Base-by-base conservation (phyloP, 2,329 filamentous ascomycete genomes). In the Colletotrichum nymphaeae region DNA sequence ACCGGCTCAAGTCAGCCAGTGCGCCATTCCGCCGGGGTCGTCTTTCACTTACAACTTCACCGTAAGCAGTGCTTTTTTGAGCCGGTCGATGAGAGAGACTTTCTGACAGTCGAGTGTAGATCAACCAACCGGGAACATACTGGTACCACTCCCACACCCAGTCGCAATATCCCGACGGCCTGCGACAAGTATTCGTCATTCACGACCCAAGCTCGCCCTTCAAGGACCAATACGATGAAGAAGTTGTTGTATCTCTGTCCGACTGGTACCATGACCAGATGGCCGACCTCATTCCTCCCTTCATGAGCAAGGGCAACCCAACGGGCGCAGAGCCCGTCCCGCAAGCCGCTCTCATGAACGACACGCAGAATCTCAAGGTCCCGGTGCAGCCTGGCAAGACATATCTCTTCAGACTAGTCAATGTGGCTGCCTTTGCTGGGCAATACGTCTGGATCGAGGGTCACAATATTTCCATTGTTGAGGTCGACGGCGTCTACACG, bases 81-180 rank as follows among this genome's bases (percentile, higher is more conserved):
- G 32, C 28, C 6, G 24, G 12, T 37, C 30, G 26, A 52, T 26
- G 19, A 16, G 14, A 5, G 28, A 22, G 4, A 8, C 8, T 55
- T 11, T 49, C 26, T 30, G 11, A 60, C 62, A 5, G 32, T 37
- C 24, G 7, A 19, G 8, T 63, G 74, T 75, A 88, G 92, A 80
- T 88, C 67, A 79, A 90, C 62, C 92, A 94, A 83, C 87, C 91
- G 0, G 93, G 93, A 32, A 94, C 93, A 1, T 95, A 94, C 81
- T 95, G 93, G 93, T 95, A 95, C 76, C 93, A 94, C 79, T 93
- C 91, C 5, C 93, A 94, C 78, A 87, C 87, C 26, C 86, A 87
- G 74, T 91, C 88, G 28, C 92, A 93, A 79, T 94, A 94, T 75
- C 92, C 92, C 1, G 93, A 94, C 79, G 93, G 93, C 12, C 84